Base-by-base conservation (phyloP, 2,329 filamentous ascomycete genomes). In the Penicillium sp. region DNA sequence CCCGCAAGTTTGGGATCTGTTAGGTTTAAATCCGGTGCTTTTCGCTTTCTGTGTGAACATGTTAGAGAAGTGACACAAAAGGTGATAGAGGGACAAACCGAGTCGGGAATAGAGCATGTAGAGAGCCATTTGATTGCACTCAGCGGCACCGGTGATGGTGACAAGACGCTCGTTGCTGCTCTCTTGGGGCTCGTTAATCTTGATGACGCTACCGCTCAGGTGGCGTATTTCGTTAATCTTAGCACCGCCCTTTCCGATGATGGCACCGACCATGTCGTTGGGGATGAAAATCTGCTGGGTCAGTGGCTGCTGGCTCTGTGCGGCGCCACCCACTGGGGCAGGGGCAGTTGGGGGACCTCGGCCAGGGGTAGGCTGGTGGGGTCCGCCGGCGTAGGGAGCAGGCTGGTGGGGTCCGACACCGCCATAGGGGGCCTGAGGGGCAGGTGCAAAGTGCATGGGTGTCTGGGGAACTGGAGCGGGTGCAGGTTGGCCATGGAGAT, bases 201-300 rank as follows among this genome's bases (percentile, higher is more conserved):
- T 99, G 75, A 99, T 97, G 44, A 99, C 92, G 77, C 93, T 97
- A 64, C 93, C 94, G 73, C 90, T 95, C 66, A 99, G 86, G 74
- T 97, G 92, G 64, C 94, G 87, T 62, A 99, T 99, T 77, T 99
- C 94, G 72, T 99, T 99, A 82, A 99, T 99, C 84, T 99, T 99
- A 52, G 92, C 90, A 61, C 94, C 94, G 58, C 94, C 94, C 79
- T 99, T 99, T 69, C 94, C 94, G 66, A 99, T 99, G 67, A 99
- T 99, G 52, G 94, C 94, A 59, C 94, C 94, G 50, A 99, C 94
- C 94, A 99, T 97, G 70, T 99, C 94, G 72, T 99, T 99, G 54
- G 94, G 94, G 66, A 99, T 99, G 78, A 89, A 99, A 63, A 99
- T 99, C 76, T 99, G 94, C 76, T 99, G 94, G 3, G 94, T 99